Evolutionary conservation across 1,284 basidiomycete species (phyloP).

Genomic region (Ustilago trichophora): DNA sequence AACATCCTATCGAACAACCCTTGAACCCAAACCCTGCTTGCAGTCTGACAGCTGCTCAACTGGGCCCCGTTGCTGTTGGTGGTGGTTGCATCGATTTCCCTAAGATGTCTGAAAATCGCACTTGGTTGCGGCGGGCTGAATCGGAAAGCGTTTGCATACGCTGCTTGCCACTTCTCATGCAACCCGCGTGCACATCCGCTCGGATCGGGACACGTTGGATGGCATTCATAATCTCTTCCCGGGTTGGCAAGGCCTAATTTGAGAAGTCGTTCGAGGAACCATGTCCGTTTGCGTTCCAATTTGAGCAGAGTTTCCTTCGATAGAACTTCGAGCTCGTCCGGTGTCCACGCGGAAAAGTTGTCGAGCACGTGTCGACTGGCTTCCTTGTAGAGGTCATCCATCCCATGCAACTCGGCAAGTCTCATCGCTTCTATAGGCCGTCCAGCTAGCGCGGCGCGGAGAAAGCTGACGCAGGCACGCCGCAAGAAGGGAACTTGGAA

Average conservation of each 20-base stretch:
- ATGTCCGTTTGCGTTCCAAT: constrained; percentile 54
- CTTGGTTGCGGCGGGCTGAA: constrained; percentile 77
- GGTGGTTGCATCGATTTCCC: constrained; percentile 37
- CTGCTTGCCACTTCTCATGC: constrained; percentile 90
- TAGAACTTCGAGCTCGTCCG: constrained; percentile 43
- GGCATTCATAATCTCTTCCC: constrained; percentile 81
- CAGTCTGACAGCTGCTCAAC: constrained; percentile 35
- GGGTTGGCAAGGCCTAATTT: constrained; percentile 87
- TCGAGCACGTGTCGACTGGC: constrained; percentile 54
- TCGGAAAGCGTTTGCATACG: constrained; percentile 83
- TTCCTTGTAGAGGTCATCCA: constrained; percentile 53
- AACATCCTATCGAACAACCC: constrained; percentile 55
- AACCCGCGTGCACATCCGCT: constrained; percentile 81
- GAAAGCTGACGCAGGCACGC: constrained; percentile 30
- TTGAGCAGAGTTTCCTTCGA: constrained; percentile 41
- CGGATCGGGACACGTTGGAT: constrained; percentile 82
- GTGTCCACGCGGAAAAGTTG: constrained; percentile 46
- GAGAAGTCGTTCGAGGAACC: constrained; percentile 79
- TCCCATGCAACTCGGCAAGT: constrained; percentile 35
- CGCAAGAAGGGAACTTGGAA: constrained; percentile 47
- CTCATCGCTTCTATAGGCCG: constrained; percentile 58
- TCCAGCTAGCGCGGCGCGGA: constrained; percentile 48
- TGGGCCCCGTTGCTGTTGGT: too few relatives aligned
- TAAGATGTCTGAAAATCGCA: constrained; percentile 68
- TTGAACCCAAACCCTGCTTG: constrained; percentile 42